Conservation (phyloP, 768 basidiomycete genomes). For the Dentipellis sp. region DNA sequence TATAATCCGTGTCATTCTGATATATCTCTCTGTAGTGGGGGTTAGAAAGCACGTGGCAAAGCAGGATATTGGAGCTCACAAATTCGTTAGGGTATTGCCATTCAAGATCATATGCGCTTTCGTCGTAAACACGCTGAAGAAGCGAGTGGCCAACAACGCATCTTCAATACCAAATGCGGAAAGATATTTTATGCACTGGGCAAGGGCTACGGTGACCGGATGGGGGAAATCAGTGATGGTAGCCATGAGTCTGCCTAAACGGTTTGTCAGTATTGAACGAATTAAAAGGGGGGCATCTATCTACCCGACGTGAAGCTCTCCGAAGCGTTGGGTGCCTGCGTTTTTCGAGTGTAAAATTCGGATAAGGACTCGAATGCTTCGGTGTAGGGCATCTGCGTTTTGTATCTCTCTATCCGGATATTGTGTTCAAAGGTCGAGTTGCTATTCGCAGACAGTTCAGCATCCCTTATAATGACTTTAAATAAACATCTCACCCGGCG, state of each 20-base stretch:
- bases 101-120: conserved; percentile 81
- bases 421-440: conserved; percentile 22
- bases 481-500: conserved; percentile 37
- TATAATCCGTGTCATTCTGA: conserved; percentile 78
- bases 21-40: conserved; percentile 65
- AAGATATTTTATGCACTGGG: conserved; percentile 64
- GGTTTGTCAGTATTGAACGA: not conserved
- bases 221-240: conserved; percentile 58
- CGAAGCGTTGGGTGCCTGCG: conserved; percentile 28
- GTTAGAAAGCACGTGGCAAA: not conserved
- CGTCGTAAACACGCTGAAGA: conserved; percentile 72
- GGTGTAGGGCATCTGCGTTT: conserved; percentile 45
- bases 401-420: conserved; percentile 57
- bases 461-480: not conserved
- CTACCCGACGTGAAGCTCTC: conserved; percentile 37
- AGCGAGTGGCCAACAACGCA: conserved; percentile 64
- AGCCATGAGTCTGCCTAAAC: conserved; percentile 52
- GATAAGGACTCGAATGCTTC: conserved; percentile 63
- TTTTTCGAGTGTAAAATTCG: conserved; percentile 54
- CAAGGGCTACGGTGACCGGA: conserved; percentile 60
- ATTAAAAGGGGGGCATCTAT: conserved; percentile 3
- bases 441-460: conserved; percentile 1
- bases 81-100: conserved; percentile 78
- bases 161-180: conserved; percentile 69
- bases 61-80: conserved; percentile 28